Percentiles rank a stretch among this genome's conserved stretches.
Conservation (phyloP, 2,329 filamentous ascomycete species). For the Venturia pyrina region DNA sequence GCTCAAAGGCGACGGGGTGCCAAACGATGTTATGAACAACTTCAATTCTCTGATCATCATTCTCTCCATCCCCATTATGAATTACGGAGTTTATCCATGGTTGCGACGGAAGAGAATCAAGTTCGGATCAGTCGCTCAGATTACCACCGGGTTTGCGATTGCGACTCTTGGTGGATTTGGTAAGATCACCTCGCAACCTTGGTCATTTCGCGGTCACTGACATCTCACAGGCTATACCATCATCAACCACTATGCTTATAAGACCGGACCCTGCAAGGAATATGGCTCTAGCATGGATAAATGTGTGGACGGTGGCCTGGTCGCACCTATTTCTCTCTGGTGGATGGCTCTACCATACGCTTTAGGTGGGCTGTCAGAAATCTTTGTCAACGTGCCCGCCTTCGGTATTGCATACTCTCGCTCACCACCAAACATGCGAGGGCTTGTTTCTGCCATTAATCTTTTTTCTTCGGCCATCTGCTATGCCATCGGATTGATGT, state of each 20-base stretch:
- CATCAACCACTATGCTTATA: constrained; percentile 5
- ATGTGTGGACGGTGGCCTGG: background rate
- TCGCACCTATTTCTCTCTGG: constrained; percentile 7
- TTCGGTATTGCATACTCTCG: constrained; percentile 44
- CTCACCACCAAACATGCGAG: constrained; percentile 42
- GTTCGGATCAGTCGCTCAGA: constrained; percentile 39
- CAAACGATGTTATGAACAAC: constrained; percentile 41
- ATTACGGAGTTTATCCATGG: constrained; percentile 38
- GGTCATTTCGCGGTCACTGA: background rate
- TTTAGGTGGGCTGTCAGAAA: constrained; percentile 3
- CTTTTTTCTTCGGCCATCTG: constrained; percentile 38
- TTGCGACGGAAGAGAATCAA: constrained; percentile 33
- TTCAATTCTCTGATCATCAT: constrained; percentile 44
- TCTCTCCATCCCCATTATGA: constrained; percentile 36
- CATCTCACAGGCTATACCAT: background rate
- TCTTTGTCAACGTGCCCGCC: constrained; percentile 40
- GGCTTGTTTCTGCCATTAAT: constrained; percentile 41
- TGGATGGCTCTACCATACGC: constrained; percentile 7
- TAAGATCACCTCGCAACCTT: background rate
- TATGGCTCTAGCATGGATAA: background rate
- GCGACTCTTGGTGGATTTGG: constrained; percentile 31
- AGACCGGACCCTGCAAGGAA: background rate
- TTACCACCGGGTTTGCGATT: constrained; percentile 42
- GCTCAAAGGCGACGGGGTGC: constrained; percentile 29
- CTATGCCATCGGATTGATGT: constrained; percentile 36